phyloP scores from a whole-genome alignment of 2,329 filamentous ascomycete species.

The Trichoderma semiorbis region DNA sequence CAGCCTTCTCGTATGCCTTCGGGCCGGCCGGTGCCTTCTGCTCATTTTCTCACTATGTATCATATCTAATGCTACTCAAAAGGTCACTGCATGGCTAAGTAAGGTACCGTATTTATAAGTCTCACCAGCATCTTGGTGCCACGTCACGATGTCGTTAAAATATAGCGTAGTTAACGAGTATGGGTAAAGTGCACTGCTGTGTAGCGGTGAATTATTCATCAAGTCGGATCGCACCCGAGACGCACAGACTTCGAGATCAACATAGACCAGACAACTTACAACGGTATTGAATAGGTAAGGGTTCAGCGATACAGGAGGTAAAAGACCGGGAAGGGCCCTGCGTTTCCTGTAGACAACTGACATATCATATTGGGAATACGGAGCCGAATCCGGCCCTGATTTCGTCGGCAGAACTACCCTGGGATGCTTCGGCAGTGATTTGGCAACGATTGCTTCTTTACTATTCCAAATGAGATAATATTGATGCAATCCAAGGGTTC shows the following conservation, averaged over 20 bases:
- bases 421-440: neutral
- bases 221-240: neutral
- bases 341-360: neutral
- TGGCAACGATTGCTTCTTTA: neutral
- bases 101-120: neutral
- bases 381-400: neutral
- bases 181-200: neutral
- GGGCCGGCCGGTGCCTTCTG: neutral
- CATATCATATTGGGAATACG: neutral
- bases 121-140: neutral
- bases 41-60: neutral
- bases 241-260: neutral
- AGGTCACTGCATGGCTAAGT: neutral
- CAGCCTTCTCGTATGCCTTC: neutral
- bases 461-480: neutral
- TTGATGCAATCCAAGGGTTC: neutral
- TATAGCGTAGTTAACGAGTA: neutral
- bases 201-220: neutral
- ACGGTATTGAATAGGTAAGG: neutral
- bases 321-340: neutral
- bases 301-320: neutral
- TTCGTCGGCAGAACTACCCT: neutral
- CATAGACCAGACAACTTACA: neutral
- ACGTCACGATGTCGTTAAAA: neutral
- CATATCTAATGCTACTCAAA: neutral